A percentile compares a stretch with the other conserved stretches of the same genome.
Conservation (phyloP, 371 early-diverging fungal genomes). For the Mucor piriformis region DNA sequence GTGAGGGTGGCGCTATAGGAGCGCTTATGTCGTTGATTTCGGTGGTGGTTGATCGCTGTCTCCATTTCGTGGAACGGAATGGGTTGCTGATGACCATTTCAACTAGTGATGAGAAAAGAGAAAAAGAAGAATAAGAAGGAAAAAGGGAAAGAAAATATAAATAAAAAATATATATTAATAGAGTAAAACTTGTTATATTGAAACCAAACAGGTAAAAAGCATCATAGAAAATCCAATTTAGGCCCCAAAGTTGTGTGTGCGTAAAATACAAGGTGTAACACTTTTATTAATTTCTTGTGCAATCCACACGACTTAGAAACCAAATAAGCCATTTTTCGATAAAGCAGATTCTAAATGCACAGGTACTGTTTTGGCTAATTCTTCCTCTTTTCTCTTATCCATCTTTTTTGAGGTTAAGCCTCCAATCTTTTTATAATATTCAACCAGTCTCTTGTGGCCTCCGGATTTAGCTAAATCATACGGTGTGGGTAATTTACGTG, state of each 20-base stretch:
- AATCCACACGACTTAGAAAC: constrained; percentile 10
- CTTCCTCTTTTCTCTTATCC: constrained; percentile 49
- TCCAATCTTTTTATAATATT: constrained; percentile 50
- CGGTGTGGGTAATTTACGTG: constrained; percentile 44
- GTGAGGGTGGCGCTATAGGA: not conserved
- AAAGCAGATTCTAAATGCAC: constrained; percentile 42
- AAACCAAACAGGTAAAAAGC: not conserved
- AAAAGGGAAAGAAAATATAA: not conserved
- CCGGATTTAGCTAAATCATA: constrained; percentile 46
- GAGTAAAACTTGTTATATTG: constrained; percentile 4
- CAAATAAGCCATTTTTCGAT: constrained; percentile 45
- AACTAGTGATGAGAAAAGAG: not conserved
- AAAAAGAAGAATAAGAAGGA: constrained; percentile 2
- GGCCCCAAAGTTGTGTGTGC: not conserved
- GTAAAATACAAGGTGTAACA: constrained; percentile 10
- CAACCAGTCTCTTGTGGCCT: constrained; percentile 41
- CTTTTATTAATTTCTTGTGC: not conserved
- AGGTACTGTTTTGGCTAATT: constrained; percentile 29
- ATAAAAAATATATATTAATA: not conserved
- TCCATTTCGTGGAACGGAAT: constrained; percentile 23
- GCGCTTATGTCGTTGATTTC: constrained; percentile 11
- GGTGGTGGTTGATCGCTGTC: constrained; percentile 23
- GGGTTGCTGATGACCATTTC: constrained; percentile 23
- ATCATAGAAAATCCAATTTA: not conserved
- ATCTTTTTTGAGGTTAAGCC: constrained; percentile 46